These are phyloP conservation scores for Apophysomyces elegans DNA, from an alignment of 371 early-diverging fungal genomes.

Conservation along the genomic window DNA sequence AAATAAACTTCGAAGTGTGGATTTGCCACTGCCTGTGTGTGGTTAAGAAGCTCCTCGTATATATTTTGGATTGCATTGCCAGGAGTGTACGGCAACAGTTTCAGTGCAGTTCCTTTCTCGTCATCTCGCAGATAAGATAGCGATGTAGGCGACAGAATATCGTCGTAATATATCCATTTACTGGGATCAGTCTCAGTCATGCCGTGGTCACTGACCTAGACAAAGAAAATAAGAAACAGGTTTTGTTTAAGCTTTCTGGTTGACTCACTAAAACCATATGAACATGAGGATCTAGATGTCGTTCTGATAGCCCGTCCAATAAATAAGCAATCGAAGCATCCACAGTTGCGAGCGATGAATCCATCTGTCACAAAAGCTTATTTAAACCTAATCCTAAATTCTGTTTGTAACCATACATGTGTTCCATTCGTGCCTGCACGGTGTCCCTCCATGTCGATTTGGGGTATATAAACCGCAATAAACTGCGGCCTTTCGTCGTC, in stretches of 20 bases:
- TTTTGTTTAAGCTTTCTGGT: background rate
- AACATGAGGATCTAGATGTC: slow-evolving; percentile 66
- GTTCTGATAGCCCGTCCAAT: slow-evolving; percentile 50
- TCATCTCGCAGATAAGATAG: slow-evolving; percentile 27
- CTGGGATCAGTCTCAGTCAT: slow-evolving; percentile 71
- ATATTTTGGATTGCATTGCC: slow-evolving; percentile 26
- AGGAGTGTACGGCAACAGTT: slow-evolving; percentile 55
- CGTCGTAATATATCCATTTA: slow-evolving; percentile 73
- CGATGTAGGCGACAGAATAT: slow-evolving; percentile 43
- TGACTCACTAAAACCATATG: slow-evolving; percentile 78
- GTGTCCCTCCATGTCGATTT: slow-evolving; percentile 86
- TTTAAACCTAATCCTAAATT: background rate
- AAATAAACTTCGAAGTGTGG: slow-evolving; percentile 65
- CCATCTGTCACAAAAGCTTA: slow-evolving; percentile 34
- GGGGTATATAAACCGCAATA: slow-evolving; percentile 77
- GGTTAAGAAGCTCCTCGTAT: slow-evolving; percentile 44
- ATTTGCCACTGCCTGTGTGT: slow-evolving; percentile 33
- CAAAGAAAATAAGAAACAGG: background rate
- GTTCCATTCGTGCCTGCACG: slow-evolving; percentile 69
- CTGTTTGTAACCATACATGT: slow-evolving; percentile 30
- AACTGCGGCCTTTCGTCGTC: slow-evolving; percentile 68
- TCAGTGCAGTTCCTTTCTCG: slow-evolving; percentile 45
- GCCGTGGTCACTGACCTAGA: slow-evolving; percentile 84
- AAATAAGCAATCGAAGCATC: slow-evolving; percentile 72
- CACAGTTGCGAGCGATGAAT: slow-evolving; percentile 61